phyloP scores from a whole-genome alignment of 169 alveolate species.

The Plasmodium coatneyi region DNA sequence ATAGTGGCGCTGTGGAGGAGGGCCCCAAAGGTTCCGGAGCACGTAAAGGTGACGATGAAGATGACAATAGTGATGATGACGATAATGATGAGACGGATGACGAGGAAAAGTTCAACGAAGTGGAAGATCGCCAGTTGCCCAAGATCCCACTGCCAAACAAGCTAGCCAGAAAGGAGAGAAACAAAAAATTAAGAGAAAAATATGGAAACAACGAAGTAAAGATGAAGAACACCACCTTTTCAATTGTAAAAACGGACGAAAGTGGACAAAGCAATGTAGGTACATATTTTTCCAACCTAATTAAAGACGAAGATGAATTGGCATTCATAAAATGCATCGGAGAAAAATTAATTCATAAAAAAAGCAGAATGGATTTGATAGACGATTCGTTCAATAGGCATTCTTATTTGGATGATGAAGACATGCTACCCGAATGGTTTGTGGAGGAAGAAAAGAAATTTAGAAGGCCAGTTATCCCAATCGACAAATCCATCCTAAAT shows the following conservation, averaged over 20 bases:
- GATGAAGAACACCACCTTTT: conserved; percentile 64
- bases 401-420: conserved; percentile 91
- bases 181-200: conserved; percentile 71
- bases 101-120: conserved; percentile 47
- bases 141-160: conserved; percentile 71
- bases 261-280: conserved; percentile 21
- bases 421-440: conserved; percentile 97
- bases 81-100: conserved; percentile 24
- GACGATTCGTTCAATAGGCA: conserved; percentile 95
- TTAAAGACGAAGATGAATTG: conserved; percentile 80
- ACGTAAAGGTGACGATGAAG: not conserved
- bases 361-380: conserved; percentile 93
- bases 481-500: conserved; percentile 95
- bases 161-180: conserved; percentile 67
- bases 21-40: not conserved
- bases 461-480: conserved; percentile 94
- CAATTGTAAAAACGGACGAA: conserved; percentile 66
- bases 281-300: conserved; percentile 60
- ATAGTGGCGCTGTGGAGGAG: conserved; percentile 22
- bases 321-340: conserved; percentile 79
- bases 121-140: conserved; percentile 30
- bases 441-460: conserved; percentile 95
- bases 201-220: conserved; percentile 61
- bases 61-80: not conserved
- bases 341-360: conserved; percentile 88